Conservation (phyloP, 78 protist species). For the Dictyostelium brefeldianum region DNA sequence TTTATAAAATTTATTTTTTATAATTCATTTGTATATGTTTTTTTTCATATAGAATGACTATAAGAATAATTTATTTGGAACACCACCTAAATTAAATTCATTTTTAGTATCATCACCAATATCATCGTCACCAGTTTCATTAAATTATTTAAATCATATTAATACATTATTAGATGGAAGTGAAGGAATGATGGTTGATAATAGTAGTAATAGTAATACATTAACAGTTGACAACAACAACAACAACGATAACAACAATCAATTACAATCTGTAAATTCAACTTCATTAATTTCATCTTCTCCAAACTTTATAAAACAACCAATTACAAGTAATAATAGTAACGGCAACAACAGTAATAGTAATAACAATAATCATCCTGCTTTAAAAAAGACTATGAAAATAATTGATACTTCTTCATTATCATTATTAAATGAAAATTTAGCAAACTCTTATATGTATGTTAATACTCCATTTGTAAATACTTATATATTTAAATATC, state of each 20-base stretch:
- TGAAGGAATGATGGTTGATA: not conserved
- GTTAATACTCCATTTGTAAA: too few species aligned
- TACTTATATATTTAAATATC: too few species aligned
- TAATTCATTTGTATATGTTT: not conserved
- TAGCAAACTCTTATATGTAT: conserved; percentile 57
- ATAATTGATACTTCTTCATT: conserved; percentile 33
- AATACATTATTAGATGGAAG: not conserved
- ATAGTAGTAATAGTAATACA: not conserved
- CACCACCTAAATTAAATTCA: not conserved
- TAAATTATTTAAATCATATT: not conserved
- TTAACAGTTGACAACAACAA: too few species aligned
- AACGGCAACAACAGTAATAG: too few species aligned
- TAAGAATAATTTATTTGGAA: conserved; percentile 15
- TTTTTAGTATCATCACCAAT: conserved; percentile 15
- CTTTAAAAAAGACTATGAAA: conserved; percentile 9
- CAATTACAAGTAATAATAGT: not conserved
- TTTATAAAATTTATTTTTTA: not conserved
- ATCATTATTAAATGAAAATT: conserved; percentile 21
- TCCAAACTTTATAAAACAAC: not conserved
- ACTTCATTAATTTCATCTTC: not conserved
- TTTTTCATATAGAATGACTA: not conserved
- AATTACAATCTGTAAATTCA: not conserved
- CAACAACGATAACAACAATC: too few species aligned
- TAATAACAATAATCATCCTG: not conserved
- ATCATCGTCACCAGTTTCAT: conserved; percentile 24